phyloP scores from a whole-genome alignment of 169 alveolate genomes.

The Cryptosporidium andersoni region DNA sequence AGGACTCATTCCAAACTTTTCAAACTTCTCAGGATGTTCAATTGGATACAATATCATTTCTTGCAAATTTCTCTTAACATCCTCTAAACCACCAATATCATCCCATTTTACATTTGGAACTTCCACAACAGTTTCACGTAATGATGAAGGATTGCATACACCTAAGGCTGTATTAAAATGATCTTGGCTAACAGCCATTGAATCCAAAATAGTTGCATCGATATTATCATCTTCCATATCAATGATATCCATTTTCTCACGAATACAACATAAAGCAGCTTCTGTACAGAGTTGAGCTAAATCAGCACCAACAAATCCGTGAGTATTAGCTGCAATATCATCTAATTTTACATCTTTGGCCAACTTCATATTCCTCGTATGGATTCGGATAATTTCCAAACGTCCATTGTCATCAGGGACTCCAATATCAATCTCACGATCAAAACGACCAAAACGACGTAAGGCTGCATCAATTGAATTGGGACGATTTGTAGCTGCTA shows the following conservation, averaged over 20 bases:
- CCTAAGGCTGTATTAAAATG: slow-evolving; percentile 97
- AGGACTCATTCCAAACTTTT: slow-evolving; percentile 98
- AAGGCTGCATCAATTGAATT: slow-evolving; percentile 98
- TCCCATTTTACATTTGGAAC: slow-evolving; percentile 99
- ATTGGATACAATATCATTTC: slow-evolving; percentile 97
- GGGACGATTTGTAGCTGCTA: slow-evolving; percentile 98
- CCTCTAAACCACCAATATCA: slow-evolving; percentile 99
- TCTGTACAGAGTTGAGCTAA: slow-evolving; percentile 97
- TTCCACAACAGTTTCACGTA: slow-evolving; percentile 98
- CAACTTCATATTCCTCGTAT: slow-evolving; percentile 98
- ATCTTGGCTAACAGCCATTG: slow-evolving; percentile 98
- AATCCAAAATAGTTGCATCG: slow-evolving; percentile 97
- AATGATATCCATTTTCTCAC: slow-evolving; percentile 99
- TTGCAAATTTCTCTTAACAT: slow-evolving; percentile 92
- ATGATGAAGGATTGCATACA: slow-evolving; percentile 95
- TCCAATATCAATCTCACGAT: slow-evolving; percentile 98
- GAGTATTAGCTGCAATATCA: slow-evolving; percentile 97
- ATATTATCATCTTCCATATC: slow-evolving; percentile 95
- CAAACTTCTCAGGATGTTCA: slow-evolving; percentile 96
- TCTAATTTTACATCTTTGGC: slow-evolving; percentile 97
- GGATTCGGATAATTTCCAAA: slow-evolving; percentile 97
- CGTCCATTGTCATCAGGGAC: slow-evolving; percentile 99
- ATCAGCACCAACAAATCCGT: slow-evolving; percentile 98
- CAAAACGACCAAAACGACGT: slow-evolving; percentile 98
- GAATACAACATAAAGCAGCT: slow-evolving; percentile 97